Base-by-base conservation (phyloP, 1,284 basidiomycete species). In the Papiliotrema flavescens region DNA sequence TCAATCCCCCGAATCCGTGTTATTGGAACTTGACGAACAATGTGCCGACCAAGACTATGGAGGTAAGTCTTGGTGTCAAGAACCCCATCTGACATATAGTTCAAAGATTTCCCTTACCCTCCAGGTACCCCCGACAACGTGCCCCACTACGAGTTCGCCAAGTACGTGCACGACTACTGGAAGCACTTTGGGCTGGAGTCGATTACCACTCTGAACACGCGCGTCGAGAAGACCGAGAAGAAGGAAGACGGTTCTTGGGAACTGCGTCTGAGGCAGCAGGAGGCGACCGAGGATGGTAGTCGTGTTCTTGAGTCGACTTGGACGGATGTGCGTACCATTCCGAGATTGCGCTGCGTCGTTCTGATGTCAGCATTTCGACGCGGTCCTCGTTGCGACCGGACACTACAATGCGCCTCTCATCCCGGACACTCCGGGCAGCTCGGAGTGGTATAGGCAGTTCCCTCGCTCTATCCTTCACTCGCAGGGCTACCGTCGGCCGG, bases 171-270 rank as follows among this genome's bases (percentile, higher is more conserved):
- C 37, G 57, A 61, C 23, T 79, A 78, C 47, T 76, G 56, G 47
- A 62, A 22, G 55, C 69, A 39, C 78, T 80, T 67, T 72, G 78
- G 26, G 75, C 76, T 49, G 51, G 79, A 80, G 52, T 64, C 67
- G 0, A 57, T 77, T n/a, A 65, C 76, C 1, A 73, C 71, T 0
- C 82, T 79, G 65, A 79, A 80, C 60, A 82, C 82, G 0, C 77
- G 81, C 0, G 80, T 83, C 0, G 81, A 83, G 60, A 71, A 65
- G 2, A 72, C 78, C 8, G 72, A 79, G 50, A 81, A 81, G 56
- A 58, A 65, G 2, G 53, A 56, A 2, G 74, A 72, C 0, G 49
- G 69, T 45, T 68, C 15, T 20, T 70, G 65, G 67, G 43, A 47
- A 13, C 53, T 69, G 47, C 62, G 58, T 1, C 43, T 71, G 17